A percentile compares a stretch with the other conserved stretches of the same genome.
Evolutionary conservation across 345 rosid genomes (phyloP).

Genomic region (Anastatica hierochuntica): DNA sequence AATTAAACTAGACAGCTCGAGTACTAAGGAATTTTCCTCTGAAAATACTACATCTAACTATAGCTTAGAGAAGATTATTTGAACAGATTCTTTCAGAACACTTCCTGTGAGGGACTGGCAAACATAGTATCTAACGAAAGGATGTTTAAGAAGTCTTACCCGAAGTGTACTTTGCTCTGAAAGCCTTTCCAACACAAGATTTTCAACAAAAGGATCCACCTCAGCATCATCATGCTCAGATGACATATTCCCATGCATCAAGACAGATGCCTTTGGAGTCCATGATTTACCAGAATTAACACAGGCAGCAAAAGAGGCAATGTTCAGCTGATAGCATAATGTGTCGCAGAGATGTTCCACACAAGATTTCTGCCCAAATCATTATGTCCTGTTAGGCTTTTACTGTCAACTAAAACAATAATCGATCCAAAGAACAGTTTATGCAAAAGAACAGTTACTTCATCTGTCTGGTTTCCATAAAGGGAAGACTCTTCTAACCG

Average conservation of each 20-base stretch:
- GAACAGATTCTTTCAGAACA: not conserved
- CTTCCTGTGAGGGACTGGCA: not conserved
- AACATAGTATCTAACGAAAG: not conserved
- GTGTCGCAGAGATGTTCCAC: conserved; percentile 80
- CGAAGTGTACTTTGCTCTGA: conserved; percentile 91
- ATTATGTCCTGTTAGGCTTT: conserved; percentile 19
- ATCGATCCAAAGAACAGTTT: not conserved
- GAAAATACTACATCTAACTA: not conserved
- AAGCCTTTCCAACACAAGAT: conserved; percentile 89
- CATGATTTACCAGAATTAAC: conserved; percentile 80
- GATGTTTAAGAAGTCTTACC: conserved; percentile 33
- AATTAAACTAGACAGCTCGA: conserved; percentile 1
- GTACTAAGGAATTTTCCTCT: not conserved
- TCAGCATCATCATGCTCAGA: conserved; percentile 38
- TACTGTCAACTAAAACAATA: conserved; percentile 10
- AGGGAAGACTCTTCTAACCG: conserved; percentile 71
- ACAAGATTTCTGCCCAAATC: conserved; percentile 60
- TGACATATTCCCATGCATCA: conserved; percentile 49
- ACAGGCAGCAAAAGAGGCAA: conserved; percentile 81
- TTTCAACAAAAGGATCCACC: conserved; percentile 79
- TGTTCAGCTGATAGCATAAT: conserved; percentile 78
- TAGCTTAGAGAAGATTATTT: conserved; percentile 3
- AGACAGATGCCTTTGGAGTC: conserved; percentile 57
- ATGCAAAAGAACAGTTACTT: conserved; percentile 34
- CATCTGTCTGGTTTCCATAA: conserved; percentile 53